Evolutionary conservation across 495 filamentous ascomycete genomes (phyloP).

Genomic region (Annulohypoxylon bovei): DNA sequence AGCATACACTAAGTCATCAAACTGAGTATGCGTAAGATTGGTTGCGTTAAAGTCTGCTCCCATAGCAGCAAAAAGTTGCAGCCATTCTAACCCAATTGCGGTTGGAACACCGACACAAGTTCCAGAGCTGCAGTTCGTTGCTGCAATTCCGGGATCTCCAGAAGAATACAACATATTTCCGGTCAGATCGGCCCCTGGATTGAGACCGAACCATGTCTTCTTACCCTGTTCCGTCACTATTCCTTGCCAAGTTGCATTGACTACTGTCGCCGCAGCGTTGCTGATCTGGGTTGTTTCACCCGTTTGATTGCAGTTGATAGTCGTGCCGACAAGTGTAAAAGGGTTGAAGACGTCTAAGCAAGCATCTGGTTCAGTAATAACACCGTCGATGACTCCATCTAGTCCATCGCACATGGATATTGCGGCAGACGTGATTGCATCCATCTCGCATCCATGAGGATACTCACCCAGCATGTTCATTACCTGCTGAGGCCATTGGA

Average conservation of each 20-base stretch:
- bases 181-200: background rate
- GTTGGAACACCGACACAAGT: background rate
- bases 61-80: background rate
- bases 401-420: constrained; percentile 49
- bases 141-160: background rate
- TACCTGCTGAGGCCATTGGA: constrained; percentile 30
- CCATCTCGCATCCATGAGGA: constrained; percentile 45
- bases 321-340: constrained; percentile 25
- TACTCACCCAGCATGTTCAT: constrained; percentile 40
- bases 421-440: constrained; percentile 42
- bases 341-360: constrained; percentile 39
- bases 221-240: background rate
- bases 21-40: background rate
- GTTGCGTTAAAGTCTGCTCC: background rate
- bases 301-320: constrained; percentile 30
- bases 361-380: constrained; percentile 40
- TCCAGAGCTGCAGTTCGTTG: background rate
- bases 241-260: background rate
- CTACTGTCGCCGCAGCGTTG: background rate
- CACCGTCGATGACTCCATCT: constrained; percentile 50
- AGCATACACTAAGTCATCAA: background rate
- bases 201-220: background rate
- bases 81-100: background rate
- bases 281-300: background rate
- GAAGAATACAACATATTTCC: background rate